These are phyloP conservation scores for Penicillium diatomitis DNA, from an alignment of 495 filamentous ascomycete genomes.

Conservation along the genomic window DNA sequence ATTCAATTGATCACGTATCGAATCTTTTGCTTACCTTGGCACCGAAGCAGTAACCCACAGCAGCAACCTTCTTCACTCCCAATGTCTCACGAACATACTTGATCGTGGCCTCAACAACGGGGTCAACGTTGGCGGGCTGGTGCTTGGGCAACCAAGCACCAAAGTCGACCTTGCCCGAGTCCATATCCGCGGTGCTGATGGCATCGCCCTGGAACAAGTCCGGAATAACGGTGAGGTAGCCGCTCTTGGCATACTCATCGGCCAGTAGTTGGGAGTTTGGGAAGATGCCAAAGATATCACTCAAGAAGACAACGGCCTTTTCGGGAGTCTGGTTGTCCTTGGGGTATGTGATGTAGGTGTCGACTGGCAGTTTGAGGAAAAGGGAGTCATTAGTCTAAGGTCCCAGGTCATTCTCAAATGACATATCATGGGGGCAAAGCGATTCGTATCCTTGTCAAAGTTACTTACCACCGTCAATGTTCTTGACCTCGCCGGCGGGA, in stretches of 20 bases:
- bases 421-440: slow-evolving; percentile 10
- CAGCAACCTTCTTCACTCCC: slow-evolving; percentile 60
- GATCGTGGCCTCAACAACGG: slow-evolving; percentile 51
- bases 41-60: slow-evolving; percentile 43
- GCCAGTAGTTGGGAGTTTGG: slow-evolving; percentile 72
- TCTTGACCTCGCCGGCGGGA: slow-evolving; percentile 33
- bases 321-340: slow-evolving; percentile 33
- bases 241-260: slow-evolving; percentile 74
- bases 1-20: no score
- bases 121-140: slow-evolving; percentile 49
- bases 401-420: background rate
- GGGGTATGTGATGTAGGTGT: slow-evolving; percentile 35
- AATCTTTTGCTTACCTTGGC: slow-evolving; percentile 25
- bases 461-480: slow-evolving; percentile 28
- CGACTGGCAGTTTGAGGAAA: slow-evolving; percentile 14
- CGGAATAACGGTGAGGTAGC: slow-evolving; percentile 67
- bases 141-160: slow-evolving; percentile 52
- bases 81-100: slow-evolving; percentile 47
- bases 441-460: background rate
- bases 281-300: slow-evolving; percentile 66
- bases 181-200: slow-evolving; percentile 44
- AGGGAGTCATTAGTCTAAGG: background rate
- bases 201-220: slow-evolving; percentile 72
- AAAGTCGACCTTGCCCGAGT: slow-evolving; percentile 48
- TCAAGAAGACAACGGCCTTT: slow-evolving; percentile 39